Base-by-base conservation (phyloP, 75 land plant genomes). In the Pinus taeda region DNA sequence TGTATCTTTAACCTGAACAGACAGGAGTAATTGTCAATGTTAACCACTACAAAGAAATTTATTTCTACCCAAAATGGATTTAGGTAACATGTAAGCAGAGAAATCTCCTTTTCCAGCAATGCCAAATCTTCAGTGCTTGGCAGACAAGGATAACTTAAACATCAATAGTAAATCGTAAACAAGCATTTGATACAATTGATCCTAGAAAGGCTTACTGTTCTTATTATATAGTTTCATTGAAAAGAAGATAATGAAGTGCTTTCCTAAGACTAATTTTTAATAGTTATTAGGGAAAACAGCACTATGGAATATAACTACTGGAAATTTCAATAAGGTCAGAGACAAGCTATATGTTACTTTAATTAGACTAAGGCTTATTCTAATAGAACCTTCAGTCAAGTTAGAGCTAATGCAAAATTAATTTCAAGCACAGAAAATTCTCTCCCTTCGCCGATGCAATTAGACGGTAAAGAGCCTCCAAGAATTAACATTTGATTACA, bases 1-100 rank as follows among this genome's bases (percentile, higher is more conserved):
- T 37, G 78, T 4, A 59, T 94, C 97, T 55, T 81, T 82, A 24
- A 92, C 92, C 97, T 96, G 75, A 57, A 63, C 30, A 57, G 9
- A 60, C 55, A 62, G 58, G 57, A 26, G 37, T 60, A 57, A 24
- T 15, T 14, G 13, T 65, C 36, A 65, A 65, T 14, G 13, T 65
- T 65, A 65, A 65, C 69, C 6, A 17, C 69, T 37, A 17, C 55
- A 65, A 65, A 65, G 6, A 33, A 36, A 36, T 60, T 36, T 20
- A 36, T 60, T 36, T 20, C 20, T 36, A 65, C 6, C 42, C n/a
- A 49, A 15, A 65, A 20, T 22, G 29, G 13, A 61, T 61, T 30
- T 26, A 2, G 2, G 14, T 22, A 61, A 61, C 64, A 2, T 24
- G 29, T 22, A 61, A 61, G 26, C 64, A 17, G 18, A 12, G 39